Evolutionary conservation across 345 rosid genomes (phyloP), one percentile per base, ranked within the genome.

Genomic region (Gossypium turneri): DNA sequence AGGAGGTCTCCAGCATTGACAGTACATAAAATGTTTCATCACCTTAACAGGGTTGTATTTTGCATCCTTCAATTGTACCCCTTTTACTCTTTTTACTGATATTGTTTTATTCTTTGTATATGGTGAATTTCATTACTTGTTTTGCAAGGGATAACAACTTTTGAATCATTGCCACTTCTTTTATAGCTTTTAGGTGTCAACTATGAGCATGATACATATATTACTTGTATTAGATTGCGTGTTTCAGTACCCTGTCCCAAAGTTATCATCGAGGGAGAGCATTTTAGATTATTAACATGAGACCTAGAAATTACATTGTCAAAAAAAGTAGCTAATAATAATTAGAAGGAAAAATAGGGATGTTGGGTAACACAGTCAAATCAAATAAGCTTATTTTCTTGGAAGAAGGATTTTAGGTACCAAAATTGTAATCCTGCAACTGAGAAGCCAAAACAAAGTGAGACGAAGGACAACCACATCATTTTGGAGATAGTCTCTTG

Each of bases 381-480:
- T 90, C 79, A 94, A 55, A 94, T 89, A 75, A 92, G 87, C 86
- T 93, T 93, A 90, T 89, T 91, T 83, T 93, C 93, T 89, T 95
- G 85, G 78, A 93, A 95, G 86, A 91, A 95, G 56, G 88, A 86
- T 92, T 93, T 93, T 87, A 95, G 80, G 77, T 95, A 98, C 91
- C 97, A 77, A 38, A 83, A 82, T 72, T 95, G 98, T 85, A 95
- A 25, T 25, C 92, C 97, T 9, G 95, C 99, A 17, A 92, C 97
- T 27, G 97, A 86, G 60, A 92, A 69, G 87, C 94, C 89, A 29
- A 95, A 86, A 45, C 84, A 60, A n/a, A 93, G 90, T 0, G 98
- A 91, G 25, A 95, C 84, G 15, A 89, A 64, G 81, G 97, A 86
- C 58, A 95, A 77, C 90, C 87, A 85, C 9, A 88, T 92, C 99